Conservation (phyloP, 805 yeast genomes). For the Nadsonia fulvescens region DNA sequence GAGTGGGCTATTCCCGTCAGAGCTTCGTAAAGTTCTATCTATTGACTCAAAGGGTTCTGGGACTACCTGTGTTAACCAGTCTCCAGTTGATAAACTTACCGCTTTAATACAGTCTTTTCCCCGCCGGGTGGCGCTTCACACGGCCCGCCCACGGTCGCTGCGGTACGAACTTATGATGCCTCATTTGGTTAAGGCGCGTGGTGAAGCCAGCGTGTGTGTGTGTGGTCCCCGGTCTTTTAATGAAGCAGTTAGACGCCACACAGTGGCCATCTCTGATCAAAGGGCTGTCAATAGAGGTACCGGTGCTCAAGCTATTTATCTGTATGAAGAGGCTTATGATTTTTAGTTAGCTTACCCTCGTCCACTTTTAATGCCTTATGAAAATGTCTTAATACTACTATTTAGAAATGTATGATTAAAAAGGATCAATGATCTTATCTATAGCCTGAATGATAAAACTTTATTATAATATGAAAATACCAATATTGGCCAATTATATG, state of each 20-base stretch:
- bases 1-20: no score
- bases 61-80: constrained; percentile 5
- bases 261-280: constrained; percentile 4
- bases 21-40: constrained; percentile 3
- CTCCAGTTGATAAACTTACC: constrained; percentile 1
- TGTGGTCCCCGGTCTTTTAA: constrained; percentile 6
- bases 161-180: constrained; percentile 4
- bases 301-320: constrained; percentile 4
- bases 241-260: constrained; percentile 1
- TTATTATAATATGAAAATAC: no score
- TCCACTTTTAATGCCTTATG: neutral
- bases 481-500: no score
- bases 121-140: no score
- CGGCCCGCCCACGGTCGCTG: no score
- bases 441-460: no score
- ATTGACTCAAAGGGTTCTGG: constrained; percentile 3
- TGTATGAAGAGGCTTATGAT: constrained; percentile 4
- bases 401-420: no score
- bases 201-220: constrained; percentile 5
- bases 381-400: neutral
- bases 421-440: no score
- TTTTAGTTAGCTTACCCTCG: neutral
- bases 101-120: constrained; percentile 4
- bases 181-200: constrained; percentile 3
- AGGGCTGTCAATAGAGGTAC: constrained; percentile 5